A percentile compares a stretch with the other conserved stretches of the same genome.
Evolutionary conservation across 2,329 filamentous ascomycete genomes (phyloP).

Genomic region (Metarhizium sp.): DNA sequence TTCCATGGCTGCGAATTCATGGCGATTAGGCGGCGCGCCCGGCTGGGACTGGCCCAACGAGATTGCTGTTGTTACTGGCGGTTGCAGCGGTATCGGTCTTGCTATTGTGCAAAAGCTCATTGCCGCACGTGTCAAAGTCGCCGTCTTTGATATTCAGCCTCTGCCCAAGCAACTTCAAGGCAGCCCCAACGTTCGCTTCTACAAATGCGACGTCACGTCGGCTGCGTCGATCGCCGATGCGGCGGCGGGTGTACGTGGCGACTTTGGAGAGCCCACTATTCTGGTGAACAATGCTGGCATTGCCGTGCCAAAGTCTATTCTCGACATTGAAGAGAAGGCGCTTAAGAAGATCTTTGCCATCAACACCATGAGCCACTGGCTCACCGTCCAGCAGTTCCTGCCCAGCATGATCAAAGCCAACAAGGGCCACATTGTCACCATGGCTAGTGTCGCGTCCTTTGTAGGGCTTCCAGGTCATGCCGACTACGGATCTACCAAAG

Average conservation of each 20-base stretch:
- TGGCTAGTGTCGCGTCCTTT: constrained; percentile 35
- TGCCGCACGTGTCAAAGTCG: too few species aligned
- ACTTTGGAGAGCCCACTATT: too few species aligned
- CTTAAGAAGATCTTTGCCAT: constrained; percentile 55
- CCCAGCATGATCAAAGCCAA: constrained; percentile 48
- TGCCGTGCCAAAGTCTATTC: too few species aligned
- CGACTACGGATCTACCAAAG: not conserved
- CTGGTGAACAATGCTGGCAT: too few species aligned
- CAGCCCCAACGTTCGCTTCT: too few species aligned
- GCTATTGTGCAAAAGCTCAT: too few species aligned
- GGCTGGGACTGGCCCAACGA: not conserved
- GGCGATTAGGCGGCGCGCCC: not conserved
- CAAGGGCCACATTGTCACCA: constrained; percentile 60
- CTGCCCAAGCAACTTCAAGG: too few species aligned
- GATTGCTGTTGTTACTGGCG: not conserved
- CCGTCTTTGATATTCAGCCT: too few species aligned
- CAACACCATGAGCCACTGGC: constrained; percentile 55
- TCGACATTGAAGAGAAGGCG: not conserved
- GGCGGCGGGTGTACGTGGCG: too few species aligned
- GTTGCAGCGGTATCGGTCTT: not conserved
- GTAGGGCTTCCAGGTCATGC: too few species aligned
- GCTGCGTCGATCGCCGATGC: too few species aligned
- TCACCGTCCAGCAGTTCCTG: constrained; percentile 51
- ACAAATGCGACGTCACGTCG: too few species aligned
- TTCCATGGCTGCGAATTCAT: not conserved